Conservation (phyloP, 345 rosid genomes). For the Eucalyptus sp. region DNA sequence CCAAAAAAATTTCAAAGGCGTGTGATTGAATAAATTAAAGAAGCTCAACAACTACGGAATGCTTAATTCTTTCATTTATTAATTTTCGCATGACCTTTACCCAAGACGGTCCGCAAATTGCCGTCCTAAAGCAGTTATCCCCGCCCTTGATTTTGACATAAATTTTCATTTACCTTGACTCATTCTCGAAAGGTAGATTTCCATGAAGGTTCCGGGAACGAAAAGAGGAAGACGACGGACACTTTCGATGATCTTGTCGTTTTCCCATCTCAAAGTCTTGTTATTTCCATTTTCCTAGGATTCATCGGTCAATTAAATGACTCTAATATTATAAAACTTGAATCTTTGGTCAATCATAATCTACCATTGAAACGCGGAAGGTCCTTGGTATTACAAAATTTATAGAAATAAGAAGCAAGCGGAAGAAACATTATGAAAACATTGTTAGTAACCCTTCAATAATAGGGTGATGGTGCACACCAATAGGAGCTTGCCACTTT, state of each 20-base stretch:
- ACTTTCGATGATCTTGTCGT: not conserved
- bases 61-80: no score
- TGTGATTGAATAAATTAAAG: not conserved
- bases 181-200: not conserved
- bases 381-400: not conserved
- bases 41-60: not conserved
- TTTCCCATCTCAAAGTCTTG: not conserved
- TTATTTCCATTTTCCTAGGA: not conserved
- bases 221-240: fast-evolving
- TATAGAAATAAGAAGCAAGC: not conserved
- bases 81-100: no score
- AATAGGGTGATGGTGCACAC: not conserved
- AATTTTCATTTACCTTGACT: not conserved
- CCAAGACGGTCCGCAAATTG: not conserved
- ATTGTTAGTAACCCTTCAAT: not conserved
- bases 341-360: not conserved
- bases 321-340: not conserved
- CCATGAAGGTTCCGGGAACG: not conserved
- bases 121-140: not conserved
- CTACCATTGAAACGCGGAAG: not conserved
- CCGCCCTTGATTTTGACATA: not conserved
- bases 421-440: not conserved
- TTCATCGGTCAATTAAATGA: not conserved
- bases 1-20: no score
- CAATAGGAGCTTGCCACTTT: not conserved